Base-by-base conservation (phyloP, 2,329 filamentous ascomycete species). In the Pseudophaeomoniella oleicola region DNA sequence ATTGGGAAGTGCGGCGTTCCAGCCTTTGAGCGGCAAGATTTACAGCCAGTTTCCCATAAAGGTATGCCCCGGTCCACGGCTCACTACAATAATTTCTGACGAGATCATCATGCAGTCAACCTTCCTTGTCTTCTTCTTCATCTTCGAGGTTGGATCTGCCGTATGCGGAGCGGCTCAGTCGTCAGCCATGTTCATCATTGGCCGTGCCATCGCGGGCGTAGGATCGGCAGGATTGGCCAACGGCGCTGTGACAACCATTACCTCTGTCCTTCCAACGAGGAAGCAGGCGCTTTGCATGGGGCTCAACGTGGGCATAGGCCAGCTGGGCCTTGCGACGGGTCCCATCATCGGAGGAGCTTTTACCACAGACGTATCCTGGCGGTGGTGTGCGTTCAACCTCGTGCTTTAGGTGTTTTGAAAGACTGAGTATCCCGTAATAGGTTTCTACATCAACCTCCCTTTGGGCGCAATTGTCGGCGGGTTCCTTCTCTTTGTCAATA, bases 371-470 rank as follows among this genome's bases (percentile, higher is more conserved):
- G 44, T 46, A 0, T 49, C 46, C 3, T 60, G 57, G 56, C 43
- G 53, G 32, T 62, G 58, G 57, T 60, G 55, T 55, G 46, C 19
- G 54, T 53, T 37, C 18, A 16, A 35, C 36, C 29, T 30, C 13
- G 27, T 11, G 16, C n/a, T 16, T 11, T 27, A 31, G 12, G 15
- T 16, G 14, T 12, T 22, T 6, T 32, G 19, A n/a, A n/a, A n/a
- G n/a, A n/a, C n/a, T n/a, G 10, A 18, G 14, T 34, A 19, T 30
- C 18, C 16, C 29, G 1, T 16, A 10, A 17, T 35, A 51, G 52
- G 53, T 32, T 61, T 60, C 35, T 60, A 54, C 34, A 51, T 61
- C 35, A 60, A 59, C 33, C 45, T 59, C 3, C 56, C 56, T 1
- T 30, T 55, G 3, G 56, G 55, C 4, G 54, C 38, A 3, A 17